A percentile compares a stretch with the other conserved stretches of the same genome.
Evolutionary conservation across 495 filamentous ascomycete species (phyloP).

Genomic region (Xylaria castorea): DNA sequence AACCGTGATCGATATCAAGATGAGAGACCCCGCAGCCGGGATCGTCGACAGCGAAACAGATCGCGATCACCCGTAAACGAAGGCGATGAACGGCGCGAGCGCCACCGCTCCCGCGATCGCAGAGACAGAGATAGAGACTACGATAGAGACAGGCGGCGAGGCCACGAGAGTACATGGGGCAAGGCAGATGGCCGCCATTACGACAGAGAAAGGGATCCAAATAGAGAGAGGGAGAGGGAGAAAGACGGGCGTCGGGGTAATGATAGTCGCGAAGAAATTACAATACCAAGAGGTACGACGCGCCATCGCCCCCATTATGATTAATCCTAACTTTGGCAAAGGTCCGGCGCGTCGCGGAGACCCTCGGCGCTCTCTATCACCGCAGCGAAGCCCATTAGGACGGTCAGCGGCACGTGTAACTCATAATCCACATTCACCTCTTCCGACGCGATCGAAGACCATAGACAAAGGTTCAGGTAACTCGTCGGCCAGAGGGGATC

Average conservation of each 20-base stretch:
- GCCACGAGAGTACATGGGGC: conserved; percentile 32
- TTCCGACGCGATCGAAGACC: conserved; percentile 38
- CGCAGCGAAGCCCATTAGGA: conserved; percentile 29
- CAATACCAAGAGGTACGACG: conserved; percentile 22
- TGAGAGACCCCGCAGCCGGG: conserved; percentile 40
- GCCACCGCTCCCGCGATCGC: conserved; percentile 40
- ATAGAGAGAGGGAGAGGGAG: conserved; percentile 48
- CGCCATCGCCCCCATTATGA: not conserved
- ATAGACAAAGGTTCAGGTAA: conserved; percentile 29
- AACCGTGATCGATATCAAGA: conserved; percentile 43
- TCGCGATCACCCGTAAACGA: conserved; percentile 44
- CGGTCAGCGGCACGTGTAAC: conserved; percentile 32
- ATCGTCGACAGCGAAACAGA: conserved; percentile 45
- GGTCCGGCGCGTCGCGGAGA: conserved; percentile 27
- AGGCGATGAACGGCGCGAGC: conserved; percentile 42
- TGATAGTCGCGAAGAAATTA: conserved; percentile 51
- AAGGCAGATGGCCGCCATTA: conserved; percentile 35
- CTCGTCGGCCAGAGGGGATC: conserved; percentile 47
- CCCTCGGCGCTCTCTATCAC: conserved; percentile 31
- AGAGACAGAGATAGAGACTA: conserved; percentile 44
- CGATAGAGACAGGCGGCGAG: conserved; percentile 30
- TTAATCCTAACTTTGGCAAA: conserved; percentile 28
- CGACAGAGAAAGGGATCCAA: conserved; percentile 45
- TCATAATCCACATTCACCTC: conserved; percentile 35
- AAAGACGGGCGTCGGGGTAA: conserved; percentile 48